Conservation (phyloP, 257 asterid species). For the Anisodus acutangulus region DNA sequence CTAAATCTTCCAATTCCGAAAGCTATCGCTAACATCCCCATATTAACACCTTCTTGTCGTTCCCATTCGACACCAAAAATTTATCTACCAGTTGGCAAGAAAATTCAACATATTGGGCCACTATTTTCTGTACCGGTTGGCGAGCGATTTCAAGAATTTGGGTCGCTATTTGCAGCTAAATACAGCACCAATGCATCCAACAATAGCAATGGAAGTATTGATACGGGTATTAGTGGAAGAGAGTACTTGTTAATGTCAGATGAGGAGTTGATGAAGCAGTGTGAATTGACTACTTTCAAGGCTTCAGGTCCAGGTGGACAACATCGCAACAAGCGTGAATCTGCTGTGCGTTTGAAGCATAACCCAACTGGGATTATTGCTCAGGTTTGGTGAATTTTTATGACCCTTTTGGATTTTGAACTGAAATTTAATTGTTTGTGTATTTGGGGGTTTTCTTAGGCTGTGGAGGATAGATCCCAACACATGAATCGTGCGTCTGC, state of each 20-base stretch:
- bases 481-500: constrained; percentile 92
- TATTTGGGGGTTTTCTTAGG: constrained; percentile 53
- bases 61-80: constrained; percentile 24
- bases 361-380: constrained; percentile 82
- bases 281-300: constrained; percentile 83
- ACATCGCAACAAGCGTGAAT: constrained; percentile 97
- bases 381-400: constrained; percentile 52
- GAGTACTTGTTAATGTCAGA: constrained; percentile 72
- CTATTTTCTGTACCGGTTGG: constrained; percentile 30
- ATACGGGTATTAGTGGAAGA: constrained; percentile 46
- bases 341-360: constrained; percentile 98
- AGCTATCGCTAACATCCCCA: constrained; percentile 35
- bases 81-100: not conserved
- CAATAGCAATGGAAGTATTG: constrained; percentile 30
- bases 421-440: not conserved
- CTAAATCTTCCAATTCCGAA: constrained; percentile 53
- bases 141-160: constrained; percentile 29
- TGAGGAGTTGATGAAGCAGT: constrained; percentile 82
- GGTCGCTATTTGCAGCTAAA: constrained; percentile 38
- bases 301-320: constrained; percentile 98
- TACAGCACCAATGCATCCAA: constrained; percentile 33
- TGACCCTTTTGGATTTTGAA: not conserved
- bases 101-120: constrained; percentile 29
- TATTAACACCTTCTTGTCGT: constrained; percentile 33
- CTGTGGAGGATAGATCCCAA: constrained; percentile 89